A percentile compares a stretch with the other conserved stretches of the same genome.
phyloP scores from a whole-genome alignment of 495 filamentous ascomycete genomes.

The Sordaria brevicollis region DNA sequence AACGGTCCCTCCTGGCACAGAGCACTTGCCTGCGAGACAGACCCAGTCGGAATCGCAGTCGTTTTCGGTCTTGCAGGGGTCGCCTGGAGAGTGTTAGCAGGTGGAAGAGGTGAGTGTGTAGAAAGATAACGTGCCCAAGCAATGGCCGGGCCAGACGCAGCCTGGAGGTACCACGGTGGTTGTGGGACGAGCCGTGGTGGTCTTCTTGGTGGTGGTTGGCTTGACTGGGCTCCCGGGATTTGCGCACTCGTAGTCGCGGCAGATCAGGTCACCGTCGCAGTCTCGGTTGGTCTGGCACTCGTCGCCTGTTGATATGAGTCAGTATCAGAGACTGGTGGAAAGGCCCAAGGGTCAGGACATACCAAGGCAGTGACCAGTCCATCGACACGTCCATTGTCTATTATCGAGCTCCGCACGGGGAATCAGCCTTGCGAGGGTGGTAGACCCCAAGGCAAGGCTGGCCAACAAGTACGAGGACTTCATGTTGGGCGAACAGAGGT shows the following conservation, averaged over 20 bases:
- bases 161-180: neutral
- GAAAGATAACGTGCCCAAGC: slow-evolving; percentile 2
- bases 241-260: slow-evolving; percentile 7
- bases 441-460: neutral
- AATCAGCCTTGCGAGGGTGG: neutral
- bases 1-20: neutral
- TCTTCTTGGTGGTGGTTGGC: neutral
- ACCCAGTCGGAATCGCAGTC: slow-evolving; percentile 15
- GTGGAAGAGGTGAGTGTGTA: neutral
- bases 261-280: slow-evolving; percentile 13
- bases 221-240: neutral
- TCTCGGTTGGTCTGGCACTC: slow-evolving; percentile 11
- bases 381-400: slow-evolving; percentile 3
- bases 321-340: neutral
- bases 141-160: slow-evolving; percentile 10
- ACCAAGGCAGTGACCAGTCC: slow-evolving; percentile 20
- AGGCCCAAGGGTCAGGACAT: neutral
- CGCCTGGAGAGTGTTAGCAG: neutral
- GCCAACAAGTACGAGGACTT: neutral
- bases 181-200: neutral
- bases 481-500: neutral
- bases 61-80: slow-evolving; percentile 10
- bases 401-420: neutral
- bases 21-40: slow-evolving; percentile 6
- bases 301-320: slow-evolving; percentile 7